These are phyloP conservation scores for Naegleria fowleri DNA, from an alignment of 208 protist genomes.

Conservation along the genomic window DNA sequence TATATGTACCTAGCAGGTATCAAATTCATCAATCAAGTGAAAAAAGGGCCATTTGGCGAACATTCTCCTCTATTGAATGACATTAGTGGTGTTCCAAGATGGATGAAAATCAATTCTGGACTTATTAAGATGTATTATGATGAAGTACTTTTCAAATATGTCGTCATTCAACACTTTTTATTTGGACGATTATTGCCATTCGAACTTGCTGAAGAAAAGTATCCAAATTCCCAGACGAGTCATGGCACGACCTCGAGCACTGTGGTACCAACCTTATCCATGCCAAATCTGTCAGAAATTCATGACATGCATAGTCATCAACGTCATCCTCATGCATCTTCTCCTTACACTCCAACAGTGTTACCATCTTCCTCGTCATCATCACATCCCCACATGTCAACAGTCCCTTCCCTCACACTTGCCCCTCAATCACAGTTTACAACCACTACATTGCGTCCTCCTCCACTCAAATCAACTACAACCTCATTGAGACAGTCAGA, in stretches of 20 bases:
- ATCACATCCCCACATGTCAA: not conserved
- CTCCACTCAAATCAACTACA: not conserved
- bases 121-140: constrained; percentile 89
- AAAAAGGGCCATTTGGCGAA: constrained; percentile 67
- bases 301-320: no score
- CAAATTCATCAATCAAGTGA: constrained; percentile 49
- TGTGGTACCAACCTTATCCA: not conserved
- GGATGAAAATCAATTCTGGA: constrained; percentile 76
- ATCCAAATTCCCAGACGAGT: not conserved
- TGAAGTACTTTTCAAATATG: constrained; percentile 86
- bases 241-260: no score
- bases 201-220: not conserved
- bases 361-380: no score
- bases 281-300: not conserved
- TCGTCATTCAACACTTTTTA: constrained; percentile 87
- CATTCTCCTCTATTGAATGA: constrained; percentile 84
- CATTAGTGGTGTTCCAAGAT: constrained; percentile 70
- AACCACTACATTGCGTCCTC: not conserved
- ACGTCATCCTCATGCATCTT: no score
- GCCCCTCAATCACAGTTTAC: not conserved
- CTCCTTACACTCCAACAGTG: no score
- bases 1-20: constrained; percentile 69
- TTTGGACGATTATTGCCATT: constrained; percentile 74
- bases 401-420: not conserved
- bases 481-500: no score